phyloP scores from a whole-genome alignment of 768 basidiomycete species.

The Lentinula sp. region DNA sequence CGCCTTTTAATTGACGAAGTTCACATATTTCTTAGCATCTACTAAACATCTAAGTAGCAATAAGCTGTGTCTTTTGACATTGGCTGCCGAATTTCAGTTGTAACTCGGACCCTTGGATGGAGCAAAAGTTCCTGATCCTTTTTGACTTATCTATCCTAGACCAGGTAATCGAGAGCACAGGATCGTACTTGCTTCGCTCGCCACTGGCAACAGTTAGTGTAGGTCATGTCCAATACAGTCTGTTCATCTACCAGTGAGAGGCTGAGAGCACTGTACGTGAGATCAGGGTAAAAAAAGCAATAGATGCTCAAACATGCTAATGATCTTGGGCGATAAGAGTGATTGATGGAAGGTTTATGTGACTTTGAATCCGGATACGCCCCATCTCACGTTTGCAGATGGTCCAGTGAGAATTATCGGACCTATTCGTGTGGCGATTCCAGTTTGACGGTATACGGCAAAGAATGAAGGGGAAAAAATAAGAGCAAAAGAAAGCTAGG shows the following conservation, averaged over 20 bases:
- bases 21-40: not conserved
- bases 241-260: not conserved
- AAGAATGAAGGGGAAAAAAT: not conserved
- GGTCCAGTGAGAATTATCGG: not conserved
- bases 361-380: conserved; percentile 5
- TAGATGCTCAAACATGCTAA: conserved; percentile 8
- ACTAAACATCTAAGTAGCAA: not conserved
- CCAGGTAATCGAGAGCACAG: not conserved
- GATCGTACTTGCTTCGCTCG: not conserved
- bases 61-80: not conserved
- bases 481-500: not conserved
- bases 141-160: not conserved
- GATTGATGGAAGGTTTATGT: conserved; percentile 39
- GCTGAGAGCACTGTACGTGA: conserved; percentile 6
- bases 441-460: not conserved
- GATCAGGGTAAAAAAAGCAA: conserved; percentile 9
- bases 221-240: not conserved
- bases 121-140: not conserved
- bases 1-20: not conserved
- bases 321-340: conserved; percentile 40
- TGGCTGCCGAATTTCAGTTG: not conserved
- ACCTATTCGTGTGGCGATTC: not conserved
- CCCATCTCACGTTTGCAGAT: conserved; percentile 6
- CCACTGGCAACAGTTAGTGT: not conserved
- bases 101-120: conserved; percentile 1